Percentiles rank a stretch among this genome's conserved stretches.
phyloP scores from a whole-genome alignment of 768 basidiomycete species.

The Gloeostereum incarnatum region DNA sequence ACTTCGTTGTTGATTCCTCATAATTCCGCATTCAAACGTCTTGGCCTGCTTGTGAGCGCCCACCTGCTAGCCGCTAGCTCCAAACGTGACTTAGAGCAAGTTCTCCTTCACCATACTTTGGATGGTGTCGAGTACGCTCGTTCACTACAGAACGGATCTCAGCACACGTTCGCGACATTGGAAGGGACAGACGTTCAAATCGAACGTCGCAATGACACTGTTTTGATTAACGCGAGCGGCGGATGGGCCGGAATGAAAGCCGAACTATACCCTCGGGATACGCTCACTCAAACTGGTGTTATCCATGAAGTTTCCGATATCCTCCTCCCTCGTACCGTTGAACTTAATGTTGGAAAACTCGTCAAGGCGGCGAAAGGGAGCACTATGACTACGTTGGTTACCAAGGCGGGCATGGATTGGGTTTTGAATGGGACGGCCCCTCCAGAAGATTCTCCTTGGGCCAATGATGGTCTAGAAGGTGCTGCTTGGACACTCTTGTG shows the following conservation, averaged over 20 bases:
- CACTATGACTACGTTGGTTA: constrained; percentile 80
- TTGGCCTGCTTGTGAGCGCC: constrained; percentile 77
- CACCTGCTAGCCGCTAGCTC: constrained; percentile 77
- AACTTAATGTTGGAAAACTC: constrained; percentile 85
- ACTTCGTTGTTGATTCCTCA: constrained; percentile 82
- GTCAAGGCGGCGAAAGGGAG: constrained; percentile 81
- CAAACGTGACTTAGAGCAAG: constrained; percentile 70
- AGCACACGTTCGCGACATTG: constrained; percentile 69
- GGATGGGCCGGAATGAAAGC: constrained; percentile 71
- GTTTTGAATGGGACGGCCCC: constrained; percentile 78
- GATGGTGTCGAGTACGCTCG: constrained; percentile 65
- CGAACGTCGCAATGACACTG: constrained; percentile 41
- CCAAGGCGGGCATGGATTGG: constrained; percentile 86
- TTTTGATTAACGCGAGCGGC: constrained; percentile 57
- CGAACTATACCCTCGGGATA: constrained; percentile 47
- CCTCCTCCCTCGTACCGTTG: constrained; percentile 79
- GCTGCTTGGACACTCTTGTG: constrained; percentile 84
- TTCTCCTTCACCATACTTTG: constrained; percentile 84
- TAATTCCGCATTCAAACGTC: constrained; percentile 80
- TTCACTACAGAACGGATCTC: constrained; percentile 51
- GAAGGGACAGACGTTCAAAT: constrained; percentile 80
- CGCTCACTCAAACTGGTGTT: constrained; percentile 83
- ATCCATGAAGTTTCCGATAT: constrained; percentile 84
- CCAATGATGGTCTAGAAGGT: constrained; percentile 33
- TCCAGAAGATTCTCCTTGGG: constrained; percentile 63